These are phyloP conservation scores for Diaporthe eres DNA, from an alignment of 2,329 filamentous ascomycete genomes.

Conservation along the genomic window DNA sequence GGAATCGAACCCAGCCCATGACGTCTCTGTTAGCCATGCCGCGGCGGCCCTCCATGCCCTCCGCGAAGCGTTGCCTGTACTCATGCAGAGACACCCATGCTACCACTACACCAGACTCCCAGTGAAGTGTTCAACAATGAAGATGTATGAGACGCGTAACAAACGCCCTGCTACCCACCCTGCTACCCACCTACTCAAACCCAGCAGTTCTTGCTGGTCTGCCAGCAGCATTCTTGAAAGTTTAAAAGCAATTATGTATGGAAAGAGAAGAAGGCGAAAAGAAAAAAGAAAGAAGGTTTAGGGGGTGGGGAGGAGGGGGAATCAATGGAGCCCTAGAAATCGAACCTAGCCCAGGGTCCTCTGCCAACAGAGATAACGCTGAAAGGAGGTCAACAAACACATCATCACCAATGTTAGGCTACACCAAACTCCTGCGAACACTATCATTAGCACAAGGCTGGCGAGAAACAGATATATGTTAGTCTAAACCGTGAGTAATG, in stretches of 20 bases:
- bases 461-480: background rate
- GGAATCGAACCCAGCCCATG: background rate
- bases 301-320: too few relatives aligned
- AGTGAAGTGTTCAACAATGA: background rate
- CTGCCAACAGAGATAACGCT: too few relatives aligned
- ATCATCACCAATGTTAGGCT: too few relatives aligned
- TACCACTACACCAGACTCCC: slow-evolving; percentile 9
- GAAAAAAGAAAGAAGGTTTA: too few relatives aligned
- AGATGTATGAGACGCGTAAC: background rate
- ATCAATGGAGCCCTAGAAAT: too few relatives aligned
- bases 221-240: background rate
- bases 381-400: too few relatives aligned
- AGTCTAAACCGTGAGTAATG: background rate
- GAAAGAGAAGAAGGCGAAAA: too few relatives aligned
- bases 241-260: too few relatives aligned
- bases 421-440: background rate
- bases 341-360: background rate
- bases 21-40: background rate
- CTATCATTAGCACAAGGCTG: background rate
- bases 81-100: slow-evolving; percentile 2
- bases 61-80: too few relatives aligned
- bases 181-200: too few relatives aligned
- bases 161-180: background rate
- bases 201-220: background rate
- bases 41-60: too few relatives aligned